Evolutionary conservation across 805 yeast genomes (phyloP).

Genomic region (Naumovozyma dairenensis): DNA sequence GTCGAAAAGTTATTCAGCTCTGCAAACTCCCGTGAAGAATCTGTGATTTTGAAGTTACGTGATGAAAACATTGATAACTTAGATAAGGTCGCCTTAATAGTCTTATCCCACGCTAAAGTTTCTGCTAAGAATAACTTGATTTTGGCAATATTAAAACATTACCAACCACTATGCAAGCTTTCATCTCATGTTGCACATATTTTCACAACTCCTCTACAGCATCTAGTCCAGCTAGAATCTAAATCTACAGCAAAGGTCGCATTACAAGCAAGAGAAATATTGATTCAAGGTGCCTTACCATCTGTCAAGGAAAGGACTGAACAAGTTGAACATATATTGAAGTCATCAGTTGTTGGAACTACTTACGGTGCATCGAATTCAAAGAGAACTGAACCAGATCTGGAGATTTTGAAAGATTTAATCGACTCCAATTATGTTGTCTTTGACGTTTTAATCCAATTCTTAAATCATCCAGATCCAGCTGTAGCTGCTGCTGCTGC

Average conservation of each 20-base stretch:
- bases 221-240: conserved; percentile 79
- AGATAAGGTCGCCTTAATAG: conserved; percentile 57
- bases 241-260: conserved; percentile 90
- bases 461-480: conserved; percentile 71
- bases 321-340: conserved; percentile 91
- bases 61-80: conserved; percentile 77
- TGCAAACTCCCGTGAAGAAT: conserved; percentile 72
- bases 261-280: conserved; percentile 87
- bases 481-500: conserved; percentile 94
- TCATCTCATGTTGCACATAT: conserved; percentile 58
- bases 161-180: conserved; percentile 69
- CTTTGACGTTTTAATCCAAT: conserved; percentile 90
- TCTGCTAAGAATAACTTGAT: conserved; percentile 87
- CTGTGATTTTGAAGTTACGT: conserved; percentile 75
- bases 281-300: conserved; percentile 94
- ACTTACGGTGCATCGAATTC: conserved; percentile 77
- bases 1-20: conserved; percentile 76
- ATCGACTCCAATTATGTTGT: conserved; percentile 94
- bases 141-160: conserved; percentile 72
- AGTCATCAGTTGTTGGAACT: conserved; percentile 82
- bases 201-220: conserved; percentile 63
- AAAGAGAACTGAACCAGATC: conserved; percentile 72
- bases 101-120: conserved; percentile 85
- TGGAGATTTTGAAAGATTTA: conserved; percentile 74
- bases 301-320: conserved; percentile 93